phyloP scores from a whole-genome alignment of 805 yeast species.

The Cyberlindnera mrakii region DNA sequence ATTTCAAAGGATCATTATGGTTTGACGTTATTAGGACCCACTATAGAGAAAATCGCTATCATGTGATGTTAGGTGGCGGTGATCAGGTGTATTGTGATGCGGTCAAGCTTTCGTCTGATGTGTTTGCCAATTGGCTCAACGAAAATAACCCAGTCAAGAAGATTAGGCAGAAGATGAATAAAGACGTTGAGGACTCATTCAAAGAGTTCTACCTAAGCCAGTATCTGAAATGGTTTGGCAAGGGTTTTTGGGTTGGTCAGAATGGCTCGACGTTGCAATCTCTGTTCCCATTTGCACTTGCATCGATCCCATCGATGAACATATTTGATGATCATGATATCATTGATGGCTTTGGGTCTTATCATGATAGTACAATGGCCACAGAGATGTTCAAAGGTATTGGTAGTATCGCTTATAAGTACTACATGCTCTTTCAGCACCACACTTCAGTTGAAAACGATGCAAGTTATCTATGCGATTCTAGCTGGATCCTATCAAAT shows the following conservation, averaged over 20 bases:
- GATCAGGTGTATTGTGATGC: slow-evolving; percentile 91
- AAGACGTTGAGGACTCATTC: slow-evolving; percentile 48
- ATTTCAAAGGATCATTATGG: slow-evolving; percentile 79
- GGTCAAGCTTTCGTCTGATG: slow-evolving; percentile 51
- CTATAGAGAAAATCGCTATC: slow-evolving; percentile 51
- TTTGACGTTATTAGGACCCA: slow-evolving; percentile 74
- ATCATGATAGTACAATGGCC: slow-evolving; percentile 67
- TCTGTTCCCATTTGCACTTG: slow-evolving; percentile 67
- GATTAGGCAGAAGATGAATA: slow-evolving; percentile 36
- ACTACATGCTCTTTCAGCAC: slow-evolving; percentile 90
- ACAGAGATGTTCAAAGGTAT: slow-evolving; percentile 62
- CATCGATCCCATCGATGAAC: slow-evolving; percentile 80
- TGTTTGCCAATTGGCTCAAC: slow-evolving; percentile 56
- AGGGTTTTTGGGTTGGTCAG: slow-evolving; percentile 75
- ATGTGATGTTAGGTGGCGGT: slow-evolving; percentile 97
- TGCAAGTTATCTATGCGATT: slow-evolving; percentile 35
- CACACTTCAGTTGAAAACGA: slow-evolving; percentile 49
- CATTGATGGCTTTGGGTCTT: slow-evolving; percentile 94
- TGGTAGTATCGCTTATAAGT: slow-evolving; percentile 76
- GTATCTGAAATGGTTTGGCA: slow-evolving; percentile 85
- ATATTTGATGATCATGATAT: slow-evolving; percentile 94
- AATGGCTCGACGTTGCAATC: slow-evolving; percentile 61
- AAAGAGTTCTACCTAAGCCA: slow-evolving; percentile 63
- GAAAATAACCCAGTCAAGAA: slow-evolving; percentile 46
- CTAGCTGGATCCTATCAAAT: slow-evolving; percentile 58